phyloP scores from a whole-genome alignment of 805 yeast genomes.

The Saccharomycopsis capsularis region DNA sequence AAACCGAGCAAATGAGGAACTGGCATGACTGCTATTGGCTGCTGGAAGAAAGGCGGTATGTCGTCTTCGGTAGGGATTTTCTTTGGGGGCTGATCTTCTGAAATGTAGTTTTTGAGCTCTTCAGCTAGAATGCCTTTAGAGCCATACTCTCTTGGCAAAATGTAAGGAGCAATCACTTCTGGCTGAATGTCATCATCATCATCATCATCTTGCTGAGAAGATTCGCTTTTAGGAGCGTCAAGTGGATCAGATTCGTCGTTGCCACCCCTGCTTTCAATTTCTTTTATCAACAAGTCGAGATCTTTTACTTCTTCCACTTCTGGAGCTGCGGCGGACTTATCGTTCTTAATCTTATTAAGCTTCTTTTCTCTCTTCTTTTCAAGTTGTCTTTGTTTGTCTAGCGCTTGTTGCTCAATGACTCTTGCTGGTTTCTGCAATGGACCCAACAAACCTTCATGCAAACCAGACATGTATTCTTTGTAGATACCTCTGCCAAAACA shows the following conservation, averaged over 20 bases:
- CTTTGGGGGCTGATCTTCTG: constrained; percentile 24
- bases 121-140: constrained; percentile 47
- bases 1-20: constrained; percentile 79
- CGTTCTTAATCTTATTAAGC: constrained; percentile 8
- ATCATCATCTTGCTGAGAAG: constrained; percentile 21
- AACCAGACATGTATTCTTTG: constrained; percentile 83
- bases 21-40: constrained; percentile 71
- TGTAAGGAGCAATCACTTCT: constrained; percentile 46
- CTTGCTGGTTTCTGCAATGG: constrained; percentile 57
- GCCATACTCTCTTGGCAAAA: constrained; percentile 49
- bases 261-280: constrained; percentile 13
- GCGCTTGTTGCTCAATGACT: constrained; percentile 23
- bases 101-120: constrained; percentile 39
- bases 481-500: constrained; percentile 95
- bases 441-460: constrained; percentile 93
- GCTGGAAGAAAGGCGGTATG: constrained; percentile 58
- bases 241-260: constrained; percentile 16
- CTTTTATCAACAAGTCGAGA: constrained; percentile 12
- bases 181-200: constrained; percentile 21
- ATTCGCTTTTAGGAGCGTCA: constrained; percentile 13
- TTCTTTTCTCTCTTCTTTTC: constrained; percentile 2
- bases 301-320: constrained; percentile 8
- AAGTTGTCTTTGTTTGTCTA: constrained; percentile 5
- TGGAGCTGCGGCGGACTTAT: constrained; percentile 18
- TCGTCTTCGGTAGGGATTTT: constrained; percentile 28